These are phyloP conservation scores for Strobilomyces echinocephalus DNA, from an alignment of 768 basidiomycete species.

Conservation along the genomic window DNA sequence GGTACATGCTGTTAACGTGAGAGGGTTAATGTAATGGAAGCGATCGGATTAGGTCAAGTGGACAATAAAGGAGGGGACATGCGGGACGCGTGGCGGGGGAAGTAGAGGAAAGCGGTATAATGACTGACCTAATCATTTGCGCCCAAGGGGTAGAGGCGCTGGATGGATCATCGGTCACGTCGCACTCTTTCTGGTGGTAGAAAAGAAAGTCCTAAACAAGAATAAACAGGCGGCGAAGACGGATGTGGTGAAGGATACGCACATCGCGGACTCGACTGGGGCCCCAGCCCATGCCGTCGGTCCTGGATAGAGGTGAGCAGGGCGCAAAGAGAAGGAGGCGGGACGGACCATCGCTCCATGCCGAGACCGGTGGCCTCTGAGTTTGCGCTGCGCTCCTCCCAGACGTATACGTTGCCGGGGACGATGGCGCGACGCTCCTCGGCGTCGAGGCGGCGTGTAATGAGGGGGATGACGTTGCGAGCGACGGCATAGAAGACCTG, in stretches of 20 bases:
- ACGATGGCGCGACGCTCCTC: slow-evolving; percentile 72
- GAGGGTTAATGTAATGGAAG: slow-evolving; percentile 13
- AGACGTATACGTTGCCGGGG: slow-evolving; percentile 80
- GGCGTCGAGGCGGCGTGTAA: slow-evolving; percentile 76
- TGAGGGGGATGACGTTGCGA: slow-evolving; percentile 61
- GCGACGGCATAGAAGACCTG: slow-evolving; percentile 79
- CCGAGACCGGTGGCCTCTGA: slow-evolving; percentile 78
- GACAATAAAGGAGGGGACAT: slow-evolving; percentile 2
- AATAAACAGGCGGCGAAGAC: slow-evolving; percentile 2
- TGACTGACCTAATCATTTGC: slow-evolving; percentile 60
- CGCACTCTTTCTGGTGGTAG: slow-evolving; percentile 47
- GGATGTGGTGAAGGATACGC: not conserved
- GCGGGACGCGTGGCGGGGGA: slow-evolving; percentile 18
- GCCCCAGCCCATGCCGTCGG: slow-evolving; percentile 78
- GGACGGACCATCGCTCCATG: slow-evolving; percentile 73
- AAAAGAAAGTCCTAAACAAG: slow-evolving; percentile 48
- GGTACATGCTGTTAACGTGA: slow-evolving; percentile 30
- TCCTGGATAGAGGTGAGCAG: slow-evolving; percentile 30
- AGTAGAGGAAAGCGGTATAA: slow-evolving; percentile 7
- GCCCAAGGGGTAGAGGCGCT: slow-evolving; percentile 67
- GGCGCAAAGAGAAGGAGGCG: not conserved
- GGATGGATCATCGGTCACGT: slow-evolving; percentile 36
- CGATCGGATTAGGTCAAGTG: slow-evolving; percentile 32
- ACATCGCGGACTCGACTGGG: slow-evolving; percentile 65
- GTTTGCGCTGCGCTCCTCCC: slow-evolving; percentile 84